Percentiles rank a stretch among this genome's conserved stretches.
Conservation (phyloP, 805 yeast species). For the Metschnikowia aberdeeniae region DNA sequence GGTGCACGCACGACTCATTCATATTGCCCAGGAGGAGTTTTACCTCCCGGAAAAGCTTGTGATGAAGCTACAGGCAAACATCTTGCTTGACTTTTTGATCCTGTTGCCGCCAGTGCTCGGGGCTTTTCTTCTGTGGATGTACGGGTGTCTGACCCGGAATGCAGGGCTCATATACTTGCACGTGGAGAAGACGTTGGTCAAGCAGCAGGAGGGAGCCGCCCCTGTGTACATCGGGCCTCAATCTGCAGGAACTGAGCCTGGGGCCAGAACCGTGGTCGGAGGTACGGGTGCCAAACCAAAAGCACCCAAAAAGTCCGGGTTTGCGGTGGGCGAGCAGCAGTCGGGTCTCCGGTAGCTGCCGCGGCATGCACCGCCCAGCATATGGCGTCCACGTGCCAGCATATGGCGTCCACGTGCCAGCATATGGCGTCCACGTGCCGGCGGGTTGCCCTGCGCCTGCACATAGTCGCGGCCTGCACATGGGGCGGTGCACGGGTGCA, state of each 20-base stretch:
- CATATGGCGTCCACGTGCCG: too few relatives aligned
- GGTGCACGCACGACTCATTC: slow-evolving; percentile 65
- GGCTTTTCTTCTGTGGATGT: slow-evolving; percentile 69
- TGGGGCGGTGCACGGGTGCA: neutral
- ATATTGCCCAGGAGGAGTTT: slow-evolving; percentile 53
- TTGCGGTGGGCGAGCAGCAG: neutral
- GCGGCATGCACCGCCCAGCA: too few relatives aligned
- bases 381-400: too few relatives aligned
- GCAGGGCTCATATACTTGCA: slow-evolving; percentile 66
- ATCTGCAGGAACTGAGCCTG: neutral
- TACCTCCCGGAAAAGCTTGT: slow-evolving; percentile 54
- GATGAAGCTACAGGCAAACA: slow-evolving; percentile 73
- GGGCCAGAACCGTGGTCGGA: neutral
- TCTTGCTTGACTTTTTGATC: slow-evolving; percentile 66
- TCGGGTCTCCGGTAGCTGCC: neutral
- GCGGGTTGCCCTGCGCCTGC: too few relatives aligned
- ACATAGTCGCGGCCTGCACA: too few relatives aligned
- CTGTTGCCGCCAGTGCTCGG: slow-evolving; percentile 82
- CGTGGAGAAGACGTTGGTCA: slow-evolving; percentile 8
- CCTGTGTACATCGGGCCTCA: slow-evolving; percentile 12
- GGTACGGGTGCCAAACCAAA: neutral
- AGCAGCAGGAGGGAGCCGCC: slow-evolving; percentile 9
- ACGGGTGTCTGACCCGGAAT: slow-evolving; percentile 84
- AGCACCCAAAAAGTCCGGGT: neutral
- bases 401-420: too few relatives aligned